Evolutionary conservation across 441 rosid genomes (phyloP), one percentile per base, ranked within the genome.

Genomic region (Kokia cookei): DNA sequence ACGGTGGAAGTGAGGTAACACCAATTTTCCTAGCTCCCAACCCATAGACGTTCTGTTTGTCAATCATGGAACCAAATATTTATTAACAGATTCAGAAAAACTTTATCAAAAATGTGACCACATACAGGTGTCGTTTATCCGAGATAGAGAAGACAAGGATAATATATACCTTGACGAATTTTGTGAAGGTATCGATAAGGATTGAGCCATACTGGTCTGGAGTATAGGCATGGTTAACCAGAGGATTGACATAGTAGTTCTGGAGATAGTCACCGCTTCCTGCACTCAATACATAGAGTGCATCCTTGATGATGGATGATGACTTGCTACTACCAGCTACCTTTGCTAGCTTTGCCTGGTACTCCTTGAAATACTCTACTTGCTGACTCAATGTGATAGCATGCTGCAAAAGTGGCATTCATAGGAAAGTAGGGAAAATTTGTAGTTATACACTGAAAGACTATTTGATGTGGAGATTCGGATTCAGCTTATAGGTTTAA

Each of bases 251-350:
- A 63, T 92, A 88, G 71, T 94, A 92, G 71, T 92, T 89, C 81
- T 91, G 95, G 59, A 94, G 84, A 69, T 86, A 92, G 76, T 94
- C 97, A 12, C 91, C 84, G 35, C 87, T 94, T 35, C 98, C 98
- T 13, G 91, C 91, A 76, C 94, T 88, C 68, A 92, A 22, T 15
- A 92, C 32, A 66, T 86, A 91, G 3, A 94, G 60, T 13, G 93
- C 85, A 66, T 78, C 95, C 48, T 80, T 85, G 67, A 88, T 81
- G 29, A 95, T 88, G 27, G 89, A 63, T 47, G 88, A 90, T 22
- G 95, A 74, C 75, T 86, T 62, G 54, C 70, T 72, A 68, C 79
- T 82, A 11, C 93, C 94, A 0, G 93, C 93, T 15, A 88, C 79
- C 63, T 89, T 79, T 1, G 81, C 85, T 26, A 93, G 82, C 87